A percentile compares a stretch with the other conserved stretches of the same genome.
phyloP scores from a whole-genome alignment of 2,329 filamentous ascomycete species.

The Thelonectria discophora region DNA sequence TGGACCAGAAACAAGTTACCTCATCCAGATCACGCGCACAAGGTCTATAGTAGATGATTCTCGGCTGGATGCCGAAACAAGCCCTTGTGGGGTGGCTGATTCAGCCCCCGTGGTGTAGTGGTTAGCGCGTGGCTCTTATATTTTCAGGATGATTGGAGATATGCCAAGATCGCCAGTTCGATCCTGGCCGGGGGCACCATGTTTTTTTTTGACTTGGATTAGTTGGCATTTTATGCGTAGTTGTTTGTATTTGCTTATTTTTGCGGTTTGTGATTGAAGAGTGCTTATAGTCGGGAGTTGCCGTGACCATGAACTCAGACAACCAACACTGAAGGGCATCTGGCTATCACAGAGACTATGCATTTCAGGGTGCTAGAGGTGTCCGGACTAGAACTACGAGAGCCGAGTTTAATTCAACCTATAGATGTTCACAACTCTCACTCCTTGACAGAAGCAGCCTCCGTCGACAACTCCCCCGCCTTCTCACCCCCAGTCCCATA shows the following conservation, averaged over 20 bases:
- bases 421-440: no score
- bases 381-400: no score
- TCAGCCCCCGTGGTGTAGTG: slow-evolving; percentile 20
- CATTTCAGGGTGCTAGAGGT: no score
- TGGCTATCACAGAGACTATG: no score
- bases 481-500: slow-evolving; percentile 33
- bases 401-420: no score
- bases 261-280: no score
- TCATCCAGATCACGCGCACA: neutral
- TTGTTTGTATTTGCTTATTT: no score
- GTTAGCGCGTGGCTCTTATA: slow-evolving; percentile 21
- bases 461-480: neutral
- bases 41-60: neutral
- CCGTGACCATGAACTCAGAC: no score
- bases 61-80: neutral
- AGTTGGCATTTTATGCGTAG: no score
- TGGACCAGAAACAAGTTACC: no score
- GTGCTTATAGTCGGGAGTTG: no score
- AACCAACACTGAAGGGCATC: no score
- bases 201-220: neutral
- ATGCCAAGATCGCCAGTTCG: slow-evolving; percentile 23
- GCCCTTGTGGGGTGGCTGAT: neutral
- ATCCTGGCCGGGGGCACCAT: slow-evolving; percentile 22
- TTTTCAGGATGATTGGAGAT: slow-evolving; percentile 11
- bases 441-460: neutral